Conservation (phyloP, 106 monocot genomes). For the Vanilla planifolia region DNA sequence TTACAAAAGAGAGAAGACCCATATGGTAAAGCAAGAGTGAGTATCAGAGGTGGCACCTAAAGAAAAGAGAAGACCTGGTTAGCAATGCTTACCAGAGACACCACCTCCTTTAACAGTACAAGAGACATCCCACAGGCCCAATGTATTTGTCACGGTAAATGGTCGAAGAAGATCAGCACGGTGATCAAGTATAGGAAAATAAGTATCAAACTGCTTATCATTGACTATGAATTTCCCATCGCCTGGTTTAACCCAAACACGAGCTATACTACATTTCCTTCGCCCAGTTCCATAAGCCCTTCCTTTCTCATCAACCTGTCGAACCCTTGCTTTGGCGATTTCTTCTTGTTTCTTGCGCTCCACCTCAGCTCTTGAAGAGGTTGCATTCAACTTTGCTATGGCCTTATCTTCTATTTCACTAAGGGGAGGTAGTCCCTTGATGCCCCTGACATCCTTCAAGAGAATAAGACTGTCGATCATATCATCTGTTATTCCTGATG, state of each 20-base stretch:
- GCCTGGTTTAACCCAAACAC: slow-evolving; percentile 91
- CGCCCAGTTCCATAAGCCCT: slow-evolving; percentile 92
- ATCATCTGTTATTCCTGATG: slow-evolving; percentile 90
- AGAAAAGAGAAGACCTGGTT: not conserved
- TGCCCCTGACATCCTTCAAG: slow-evolving; percentile 71
- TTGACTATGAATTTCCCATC: slow-evolving; percentile 80
- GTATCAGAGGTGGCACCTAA: no score
- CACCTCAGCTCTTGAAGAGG: slow-evolving; percentile 57
- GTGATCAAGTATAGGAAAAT: slow-evolving; percentile 87
- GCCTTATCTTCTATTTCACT: slow-evolving; percentile 81
- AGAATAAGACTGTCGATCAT: slow-evolving; percentile 95
- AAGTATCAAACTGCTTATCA: slow-evolving; percentile 82
- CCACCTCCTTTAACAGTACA: slow-evolving; percentile 98
- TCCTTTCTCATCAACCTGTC: slow-evolving; percentile 86
- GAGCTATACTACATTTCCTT: slow-evolving; percentile 90
- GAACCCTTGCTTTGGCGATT: slow-evolving; percentile 68
- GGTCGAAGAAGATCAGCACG: slow-evolving; percentile 85
- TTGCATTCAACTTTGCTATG: slow-evolving; percentile 53
- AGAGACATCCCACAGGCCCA: slow-evolving; percentile 80
- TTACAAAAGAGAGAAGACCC: no score
- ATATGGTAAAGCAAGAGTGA: no score
- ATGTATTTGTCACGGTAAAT: slow-evolving; percentile 72
- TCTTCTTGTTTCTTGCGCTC: slow-evolving; percentile 78
- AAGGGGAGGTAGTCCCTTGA: slow-evolving; percentile 77
- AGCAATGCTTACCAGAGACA: slow-evolving; percentile 52